A percentile compares a stretch with the other conserved stretches of the same genome.
Conservation (phyloP, 148 eudicot genomes). For the Fallopia convolvulus region DNA sequence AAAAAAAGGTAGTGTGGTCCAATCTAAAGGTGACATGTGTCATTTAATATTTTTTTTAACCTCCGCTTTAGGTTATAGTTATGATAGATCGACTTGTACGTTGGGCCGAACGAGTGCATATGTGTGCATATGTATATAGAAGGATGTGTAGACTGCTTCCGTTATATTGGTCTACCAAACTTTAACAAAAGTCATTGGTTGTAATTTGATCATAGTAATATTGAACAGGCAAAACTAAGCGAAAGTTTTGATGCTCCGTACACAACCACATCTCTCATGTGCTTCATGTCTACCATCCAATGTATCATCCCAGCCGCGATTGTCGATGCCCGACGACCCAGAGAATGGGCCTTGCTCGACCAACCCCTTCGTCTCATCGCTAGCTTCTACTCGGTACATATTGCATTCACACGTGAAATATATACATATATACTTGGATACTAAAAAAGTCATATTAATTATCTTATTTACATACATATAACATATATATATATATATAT, state of each 20-base stretch:
- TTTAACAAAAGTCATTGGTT: no score
- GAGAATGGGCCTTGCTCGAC: not conserved
- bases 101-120: no score
- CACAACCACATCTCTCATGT: not conserved
- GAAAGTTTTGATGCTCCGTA: not conserved
- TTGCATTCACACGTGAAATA: not conserved
- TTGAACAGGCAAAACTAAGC: not conserved
- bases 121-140: not conserved
- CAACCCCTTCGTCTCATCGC: not conserved
- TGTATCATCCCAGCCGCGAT: not conserved
- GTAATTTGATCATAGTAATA: no score
- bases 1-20: no score
- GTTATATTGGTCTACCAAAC: not conserved
- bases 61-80: no score
- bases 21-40: no score
- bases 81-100: no score
- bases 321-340: not conserved
- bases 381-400: constrained; percentile 1
- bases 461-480: not conserved
- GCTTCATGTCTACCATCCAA: constrained; percentile 7
- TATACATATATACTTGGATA: no score
- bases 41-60: no score
- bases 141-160: not conserved
- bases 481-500: not conserved
- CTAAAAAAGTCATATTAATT: no score